phyloP scores from a whole-genome alignment of 1,284 basidiomycete species.

The Trichosporon ovoides region DNA sequence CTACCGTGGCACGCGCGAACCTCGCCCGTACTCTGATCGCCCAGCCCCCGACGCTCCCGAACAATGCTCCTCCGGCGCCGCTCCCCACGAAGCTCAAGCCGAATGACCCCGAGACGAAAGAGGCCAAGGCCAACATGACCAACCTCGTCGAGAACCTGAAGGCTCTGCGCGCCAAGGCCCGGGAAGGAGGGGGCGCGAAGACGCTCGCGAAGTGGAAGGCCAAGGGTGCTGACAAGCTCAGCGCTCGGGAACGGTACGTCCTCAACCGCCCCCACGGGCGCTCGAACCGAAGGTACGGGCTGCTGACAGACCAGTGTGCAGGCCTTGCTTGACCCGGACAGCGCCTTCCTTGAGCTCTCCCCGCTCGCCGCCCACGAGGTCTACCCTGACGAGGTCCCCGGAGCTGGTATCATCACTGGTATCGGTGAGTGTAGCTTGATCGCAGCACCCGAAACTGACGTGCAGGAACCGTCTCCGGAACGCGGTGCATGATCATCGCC shows the following conservation, averaged over 20 bases:
- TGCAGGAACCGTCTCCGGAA: constrained; percentile 59
- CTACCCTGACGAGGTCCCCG: constrained; percentile 75
- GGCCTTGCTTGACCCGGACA: constrained; percentile 71
- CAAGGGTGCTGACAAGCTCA: constrained; percentile 70
- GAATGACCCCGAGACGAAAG: constrained; percentile 26
- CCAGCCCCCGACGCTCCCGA: constrained; percentile 28
- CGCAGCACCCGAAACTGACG: neutral
- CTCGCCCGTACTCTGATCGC: constrained; percentile 36
- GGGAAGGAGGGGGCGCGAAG: constrained; percentile 54
- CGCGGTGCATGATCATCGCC: constrained; percentile 81
- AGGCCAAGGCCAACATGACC: constrained; percentile 31
- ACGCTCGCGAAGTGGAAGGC: constrained; percentile 64
- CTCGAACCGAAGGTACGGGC: neutral
- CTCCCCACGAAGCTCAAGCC: constrained; percentile 29
- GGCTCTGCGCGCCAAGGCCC: constrained; percentile 51
- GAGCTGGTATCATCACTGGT: constrained; percentile 86
- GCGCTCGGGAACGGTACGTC: constrained; percentile 75
- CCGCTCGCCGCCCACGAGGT: constrained; percentile 80
- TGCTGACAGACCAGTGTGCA: constrained; percentile 52
- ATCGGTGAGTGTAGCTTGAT: constrained; percentile 55
- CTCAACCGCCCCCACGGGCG: neutral
- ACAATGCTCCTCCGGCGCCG: constrained; percentile 30
- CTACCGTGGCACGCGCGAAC: neutral
- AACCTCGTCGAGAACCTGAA: constrained; percentile 23
- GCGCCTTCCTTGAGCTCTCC: constrained; percentile 86